Evolutionary conservation across 1,284 basidiomycete species (phyloP), one percentile per base, ranked within the genome.

Genomic region (Bondarzewia mesenterica): DNA sequence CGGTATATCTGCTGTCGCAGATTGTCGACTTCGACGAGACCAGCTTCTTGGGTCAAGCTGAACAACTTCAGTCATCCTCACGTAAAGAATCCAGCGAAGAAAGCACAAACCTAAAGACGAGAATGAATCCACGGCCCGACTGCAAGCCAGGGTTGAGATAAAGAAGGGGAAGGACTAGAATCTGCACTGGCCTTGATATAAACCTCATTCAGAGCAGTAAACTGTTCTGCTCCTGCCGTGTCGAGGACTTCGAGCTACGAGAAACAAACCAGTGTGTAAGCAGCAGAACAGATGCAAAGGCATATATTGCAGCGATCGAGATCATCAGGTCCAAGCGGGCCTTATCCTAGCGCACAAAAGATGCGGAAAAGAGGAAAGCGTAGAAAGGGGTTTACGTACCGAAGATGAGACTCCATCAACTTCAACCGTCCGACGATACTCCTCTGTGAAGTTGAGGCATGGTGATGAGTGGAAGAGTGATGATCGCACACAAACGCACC

Each of bases 181-280:
- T 21, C 15, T 39, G 36, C 4, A 52, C 53, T 41, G 29, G 85
- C 85, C 73, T 83, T 82, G 61, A 89, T 86, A 60, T 88, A 89
- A 7, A 83, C 71, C 63, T 90, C 88, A 56, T 85, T 88, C 48
- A 89, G 67, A 18, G 82, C 81, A 12, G 72, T 85, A 60, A 90
- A 90, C 62, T 90, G 91, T 60, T 89, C 89, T n/a, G 85, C 83
- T 10, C 92, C 91, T 16, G 92, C 92, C 12, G 92, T 94, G 62
- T 94, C 92, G 48, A 93, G 66, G 35, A 94, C 82, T 60, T 94
- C 89, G 49, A 93, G 78, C 82, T 88, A 62, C n/a, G n/a, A n/a
- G n/a, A 32, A n/a, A 4, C 3, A n/a, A 12, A 32, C 29, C 5
- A 4, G n/a, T 32, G n/a, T n/a, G n/a, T n/a, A n/a, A n/a, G n/a